Conservation (phyloP, 495 filamentous ascomycete genomes). For the Trichoderma asperelloides region DNA sequence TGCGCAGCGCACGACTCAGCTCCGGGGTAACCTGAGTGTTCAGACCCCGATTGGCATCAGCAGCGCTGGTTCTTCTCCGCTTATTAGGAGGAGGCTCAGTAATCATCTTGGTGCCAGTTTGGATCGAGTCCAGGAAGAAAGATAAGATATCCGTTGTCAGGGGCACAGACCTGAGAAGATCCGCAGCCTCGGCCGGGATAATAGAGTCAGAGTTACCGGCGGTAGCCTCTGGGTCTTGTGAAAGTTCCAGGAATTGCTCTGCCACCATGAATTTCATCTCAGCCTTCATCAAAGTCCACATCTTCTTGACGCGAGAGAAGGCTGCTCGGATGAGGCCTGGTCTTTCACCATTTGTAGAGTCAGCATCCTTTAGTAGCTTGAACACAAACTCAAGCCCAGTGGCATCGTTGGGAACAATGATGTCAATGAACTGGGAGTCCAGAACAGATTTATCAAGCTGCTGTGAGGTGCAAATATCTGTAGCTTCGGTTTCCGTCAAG, state of each 20-base stretch:
- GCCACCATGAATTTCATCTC: constrained; percentile 52
- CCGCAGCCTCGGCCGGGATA: constrained; percentile 48
- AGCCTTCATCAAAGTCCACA: constrained; percentile 64
- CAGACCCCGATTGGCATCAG: constrained; percentile 38
- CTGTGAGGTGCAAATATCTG: constrained; percentile 37
- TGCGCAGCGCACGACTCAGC: constrained; percentile 53
- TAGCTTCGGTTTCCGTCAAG: constrained; percentile 31
- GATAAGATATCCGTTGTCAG: constrained; percentile 62
- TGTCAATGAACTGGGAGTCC: constrained; percentile 50
- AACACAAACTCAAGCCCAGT: constrained; percentile 56
- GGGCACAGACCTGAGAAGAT: constrained; percentile 57
- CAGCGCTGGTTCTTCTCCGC: constrained; percentile 63
- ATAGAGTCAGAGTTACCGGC: constrained; percentile 13
- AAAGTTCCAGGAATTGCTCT: constrained; percentile 45
- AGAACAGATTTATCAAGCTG: constrained; percentile 49
- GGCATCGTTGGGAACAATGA: constrained; percentile 57
- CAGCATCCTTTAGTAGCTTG: constrained; percentile 33
- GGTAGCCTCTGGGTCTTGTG: constrained; percentile 21
- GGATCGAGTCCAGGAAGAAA: constrained; percentile 59
- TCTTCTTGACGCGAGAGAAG: constrained; percentile 53
- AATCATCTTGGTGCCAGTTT: constrained; percentile 53
- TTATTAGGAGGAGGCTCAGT: constrained; percentile 59
- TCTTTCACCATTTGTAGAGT: constrained; percentile 32
- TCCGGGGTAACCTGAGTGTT: constrained; percentile 35
- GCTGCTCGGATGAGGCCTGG: constrained; percentile 47